These are phyloP conservation scores for Tetrahymena borealis DNA, from an alignment of 73 alveolate species.

Conservation along the genomic window DNA sequence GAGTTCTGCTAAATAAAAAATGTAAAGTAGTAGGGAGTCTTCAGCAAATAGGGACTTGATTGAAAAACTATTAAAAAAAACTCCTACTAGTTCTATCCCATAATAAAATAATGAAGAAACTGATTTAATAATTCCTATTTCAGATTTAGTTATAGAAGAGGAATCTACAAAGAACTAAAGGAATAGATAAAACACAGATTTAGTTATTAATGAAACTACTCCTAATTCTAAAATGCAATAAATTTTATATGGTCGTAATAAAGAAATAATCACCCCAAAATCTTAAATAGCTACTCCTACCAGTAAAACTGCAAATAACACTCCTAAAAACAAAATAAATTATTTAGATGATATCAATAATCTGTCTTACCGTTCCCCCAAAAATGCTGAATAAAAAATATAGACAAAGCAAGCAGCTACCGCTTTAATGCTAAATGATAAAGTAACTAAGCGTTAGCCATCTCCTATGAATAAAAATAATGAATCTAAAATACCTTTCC, in stretches of 20 bases:
- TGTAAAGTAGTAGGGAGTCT: background rate
- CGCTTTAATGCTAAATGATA: background rate
- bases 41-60: background rate
- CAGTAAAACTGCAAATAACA: background rate
- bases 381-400: background rate
- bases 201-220: background rate
- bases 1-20: background rate
- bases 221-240: background rate
- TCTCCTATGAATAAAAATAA: background rate
- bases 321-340: background rate
- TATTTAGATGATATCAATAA: background rate
- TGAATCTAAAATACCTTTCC: no score
- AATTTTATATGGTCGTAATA: background rate
- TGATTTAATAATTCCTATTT: background rate
- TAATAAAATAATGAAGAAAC: background rate
- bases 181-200: background rate
- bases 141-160: background rate
- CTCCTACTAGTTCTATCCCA: background rate
- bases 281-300: background rate
- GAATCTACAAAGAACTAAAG: background rate
- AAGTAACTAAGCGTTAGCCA: background rate
- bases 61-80: background rate
- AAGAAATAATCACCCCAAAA: background rate
- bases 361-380: background rate
- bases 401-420: background rate